phyloP scores from a whole-genome alignment of 441 rosid genomes.

The Corymbia calophylla region DNA sequence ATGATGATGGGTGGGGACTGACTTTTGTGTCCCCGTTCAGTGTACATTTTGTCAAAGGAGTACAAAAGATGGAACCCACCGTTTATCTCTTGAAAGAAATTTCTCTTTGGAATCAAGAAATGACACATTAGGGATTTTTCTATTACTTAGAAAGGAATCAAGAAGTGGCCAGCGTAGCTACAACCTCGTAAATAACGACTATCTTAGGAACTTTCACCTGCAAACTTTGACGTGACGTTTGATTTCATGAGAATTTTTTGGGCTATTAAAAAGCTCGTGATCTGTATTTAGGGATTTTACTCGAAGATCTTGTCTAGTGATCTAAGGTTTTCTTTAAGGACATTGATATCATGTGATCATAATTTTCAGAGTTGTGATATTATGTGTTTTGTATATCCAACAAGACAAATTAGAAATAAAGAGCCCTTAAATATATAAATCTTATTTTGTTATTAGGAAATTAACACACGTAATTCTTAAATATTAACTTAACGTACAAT shows the following conservation, averaged over 20 bases:
- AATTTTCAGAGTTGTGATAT: background rate
- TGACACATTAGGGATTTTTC: background rate
- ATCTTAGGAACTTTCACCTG: background rate
- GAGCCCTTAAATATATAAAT: background rate
- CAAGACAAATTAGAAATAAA: background rate
- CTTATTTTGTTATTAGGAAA: background rate
- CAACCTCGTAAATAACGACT: background rate
- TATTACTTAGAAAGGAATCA: background rate
- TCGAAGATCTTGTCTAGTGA: background rate
- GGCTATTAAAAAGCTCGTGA: background rate
- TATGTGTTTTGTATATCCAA: accelerated
- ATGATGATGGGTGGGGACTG: background rate
- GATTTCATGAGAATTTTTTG: background rate
- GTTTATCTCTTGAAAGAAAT: background rate
- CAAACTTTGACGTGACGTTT: background rate
- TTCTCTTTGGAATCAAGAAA: background rate
- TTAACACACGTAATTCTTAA: accelerated
- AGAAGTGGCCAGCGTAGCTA: background rate
- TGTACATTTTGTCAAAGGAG: background rate
- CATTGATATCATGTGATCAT: background rate
- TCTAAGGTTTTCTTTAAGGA: background rate
- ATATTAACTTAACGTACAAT: accelerated
- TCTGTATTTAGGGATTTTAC: background rate
- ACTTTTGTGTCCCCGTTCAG: background rate
- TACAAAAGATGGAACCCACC: background rate